phyloP scores from a whole-genome alignment of 192 early-diverging fungal genomes.

The Coemansia sp. region DNA sequence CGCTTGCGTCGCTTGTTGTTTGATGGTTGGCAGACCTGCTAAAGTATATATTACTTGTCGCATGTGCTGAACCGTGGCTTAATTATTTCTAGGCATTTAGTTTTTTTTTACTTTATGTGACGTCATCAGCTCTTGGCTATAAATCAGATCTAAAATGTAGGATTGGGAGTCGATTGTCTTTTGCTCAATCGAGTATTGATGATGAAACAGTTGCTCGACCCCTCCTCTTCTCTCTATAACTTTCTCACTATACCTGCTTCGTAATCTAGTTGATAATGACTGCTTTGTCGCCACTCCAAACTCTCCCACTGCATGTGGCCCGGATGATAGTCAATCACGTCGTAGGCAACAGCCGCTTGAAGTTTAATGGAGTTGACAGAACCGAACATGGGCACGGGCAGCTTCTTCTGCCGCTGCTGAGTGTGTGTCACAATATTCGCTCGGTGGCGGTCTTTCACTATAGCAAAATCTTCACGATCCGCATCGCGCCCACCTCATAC shows the following conservation, averaged over 20 bases:
- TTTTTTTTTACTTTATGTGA: background rate
- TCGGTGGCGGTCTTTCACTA: background rate
- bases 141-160: background rate
- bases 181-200: background rate
- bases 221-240: background rate
- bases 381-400: background rate
- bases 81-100: no score
- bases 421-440: background rate
- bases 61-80: no score
- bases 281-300: background rate
- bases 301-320: background rate
- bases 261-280: background rate
- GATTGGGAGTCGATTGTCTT: background rate
- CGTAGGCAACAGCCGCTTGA: background rate
- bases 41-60: no score
- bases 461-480: background rate
- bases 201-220: background rate
- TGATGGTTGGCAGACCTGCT: no score
- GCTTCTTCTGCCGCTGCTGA: background rate
- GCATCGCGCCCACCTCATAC: background rate
- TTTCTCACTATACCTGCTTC: background rate
- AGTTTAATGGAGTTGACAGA: background rate
- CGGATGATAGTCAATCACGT: background rate
- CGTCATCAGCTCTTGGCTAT: background rate
- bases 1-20: no score